Evolutionary conservation across 2,329 filamentous ascomycete species (phyloP), one percentile per base, ranked within the genome.

Genomic region (Malbranchea zuffiana): DNA sequence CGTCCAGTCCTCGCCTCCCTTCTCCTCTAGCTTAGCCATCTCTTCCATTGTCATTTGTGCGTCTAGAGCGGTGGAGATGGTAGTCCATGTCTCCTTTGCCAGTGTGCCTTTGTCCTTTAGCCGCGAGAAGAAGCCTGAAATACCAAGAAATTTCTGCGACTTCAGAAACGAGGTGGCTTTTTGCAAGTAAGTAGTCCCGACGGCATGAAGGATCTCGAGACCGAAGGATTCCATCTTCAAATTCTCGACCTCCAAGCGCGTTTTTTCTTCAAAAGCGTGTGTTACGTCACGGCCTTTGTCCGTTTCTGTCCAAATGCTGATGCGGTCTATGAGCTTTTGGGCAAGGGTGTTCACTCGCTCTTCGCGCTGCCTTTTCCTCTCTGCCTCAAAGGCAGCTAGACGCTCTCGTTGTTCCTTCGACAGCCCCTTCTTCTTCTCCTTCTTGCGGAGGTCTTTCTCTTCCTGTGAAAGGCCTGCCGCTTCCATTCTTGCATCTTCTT

Each of bases 221-320:
- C 90, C 90, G 51, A 98, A 98, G 0, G 83, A 92, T 65, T 98
- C 90, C 85, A 98, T 98, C 71, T 96, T 98, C 50, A 98, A 69
- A 56, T 96, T 93, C 67, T 98, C 90, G 17, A 93, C 84, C 64
- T 98, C 90, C 26, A 96, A 76, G 26, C 80, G 75, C 48, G 83
- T 95, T 74, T 98, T 95, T 57, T 88, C 84, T 58, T 87, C 80
- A 68, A 96, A 98, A 0, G 90, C 83, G 40, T 66, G 67, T 21
- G 88, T 96, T 42, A 95, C 84, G 50, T 93, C 86, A 10, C 63
- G 44, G 30, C 80, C 75, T 66, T 90, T 93, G 64, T 96, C 90
- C 3, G 88, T 95, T 68, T 98, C 90, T 4, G 90, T 95, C 88
- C 87, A 96, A 27, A 96, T 78, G 47, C 80, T 87, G 54, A 96